Percentiles rank a stretch among this genome's conserved stretches.
Conservation (phyloP, 2,329 filamentous ascomycete species). For the Penicillium sp. region DNA sequence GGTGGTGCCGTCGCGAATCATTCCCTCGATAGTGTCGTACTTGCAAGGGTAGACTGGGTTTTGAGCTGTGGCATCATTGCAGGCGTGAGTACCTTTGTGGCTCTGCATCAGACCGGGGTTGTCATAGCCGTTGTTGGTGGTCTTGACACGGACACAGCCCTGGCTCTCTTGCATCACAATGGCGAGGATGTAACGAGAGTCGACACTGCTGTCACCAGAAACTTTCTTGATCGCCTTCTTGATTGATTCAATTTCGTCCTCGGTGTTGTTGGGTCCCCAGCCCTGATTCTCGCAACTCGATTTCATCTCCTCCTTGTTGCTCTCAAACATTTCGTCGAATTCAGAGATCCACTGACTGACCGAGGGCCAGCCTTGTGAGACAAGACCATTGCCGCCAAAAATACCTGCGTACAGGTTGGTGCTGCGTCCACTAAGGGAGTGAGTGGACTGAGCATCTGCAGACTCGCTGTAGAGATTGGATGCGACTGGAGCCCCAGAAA, state of each 20-base stretch:
- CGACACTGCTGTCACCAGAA: conserved; percentile 35
- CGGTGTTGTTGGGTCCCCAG: conserved; percentile 29
- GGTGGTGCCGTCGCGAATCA: conserved; percentile 45
- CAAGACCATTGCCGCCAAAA: conserved; percentile 25
- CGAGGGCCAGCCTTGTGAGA: conserved; percentile 32
- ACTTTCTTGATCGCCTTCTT: conserved; percentile 39
- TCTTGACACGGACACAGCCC: conserved; percentile 50
- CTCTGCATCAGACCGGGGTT: conserved; percentile 49
- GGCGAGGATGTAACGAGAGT: conserved; percentile 50
- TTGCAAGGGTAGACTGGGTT: conserved; percentile 30
- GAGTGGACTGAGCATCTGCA: conserved; percentile 17
- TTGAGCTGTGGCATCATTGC: conserved; percentile 32
- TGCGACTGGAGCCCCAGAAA: conserved; percentile 31
- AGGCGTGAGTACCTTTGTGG: conserved; percentile 36
- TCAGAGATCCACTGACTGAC: conserved; percentile 22
- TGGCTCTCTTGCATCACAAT: conserved; percentile 52
- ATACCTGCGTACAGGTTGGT: conserved; percentile 17
- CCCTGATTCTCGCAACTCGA: conserved; percentile 18
- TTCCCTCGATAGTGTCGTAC: conserved; percentile 34
- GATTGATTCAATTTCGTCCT: conserved; percentile 35
- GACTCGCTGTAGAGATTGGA: conserved; percentile 26
- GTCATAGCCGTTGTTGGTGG: conserved; percentile 46
- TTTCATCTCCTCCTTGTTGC: conserved; percentile 15
- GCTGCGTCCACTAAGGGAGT: conserved; percentile 23
- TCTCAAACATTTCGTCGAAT: conserved; percentile 27